Evolutionary conservation across 495 filamentous ascomycete genomes (phyloP), one percentile per base, ranked within the genome.

Genomic region (Daldinia grandis): DNA sequence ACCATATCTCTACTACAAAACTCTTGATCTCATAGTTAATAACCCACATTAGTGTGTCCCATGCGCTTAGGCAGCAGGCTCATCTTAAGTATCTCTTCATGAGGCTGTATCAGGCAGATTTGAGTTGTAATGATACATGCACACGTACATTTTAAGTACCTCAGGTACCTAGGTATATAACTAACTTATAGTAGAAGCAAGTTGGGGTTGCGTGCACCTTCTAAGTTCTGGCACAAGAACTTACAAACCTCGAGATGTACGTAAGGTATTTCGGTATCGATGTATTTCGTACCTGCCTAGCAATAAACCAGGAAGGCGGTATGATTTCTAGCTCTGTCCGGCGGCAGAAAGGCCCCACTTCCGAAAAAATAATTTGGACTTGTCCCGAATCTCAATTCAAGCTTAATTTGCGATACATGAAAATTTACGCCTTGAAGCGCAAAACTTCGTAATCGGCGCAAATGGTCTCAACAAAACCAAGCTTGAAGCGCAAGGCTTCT

Each of bases 401-500:
- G 57, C 55, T 69, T 59, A 21, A 57, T 15, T 30, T 65, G 8
- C 42, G 37, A 64, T 49, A 58, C 30, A 65, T 42, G 35, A 50
- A 56, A 57, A 62, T 47, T 64, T 28, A 8, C 25, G 15, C 31
- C 42, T 51, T 42, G 10, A 35, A 58, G 37, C 44, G 49, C 58
- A 63, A 17, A 59, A 57, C 62, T 58, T 31, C 15, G 15, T 40
- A 28, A 50, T 42, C 35, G 12, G 24, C 40, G 50, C 70, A 73
- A 76, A 84, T 84, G 82, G 79, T 65, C 56, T 70, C 77, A 47
- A 77, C 78, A 74, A 51, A 76, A 14, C 49, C 73, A 4, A 80
- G 74, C 37, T 76, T 78, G 70, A 84, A 84, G 81, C 81, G 82
- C 64, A 84, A 83, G 62, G 74, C 77, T 71, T 76, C 76, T 25